Evolutionary conservation across 73 alveolate genomes (phyloP).

Genomic region (Tetrahymena elliotti): DNA sequence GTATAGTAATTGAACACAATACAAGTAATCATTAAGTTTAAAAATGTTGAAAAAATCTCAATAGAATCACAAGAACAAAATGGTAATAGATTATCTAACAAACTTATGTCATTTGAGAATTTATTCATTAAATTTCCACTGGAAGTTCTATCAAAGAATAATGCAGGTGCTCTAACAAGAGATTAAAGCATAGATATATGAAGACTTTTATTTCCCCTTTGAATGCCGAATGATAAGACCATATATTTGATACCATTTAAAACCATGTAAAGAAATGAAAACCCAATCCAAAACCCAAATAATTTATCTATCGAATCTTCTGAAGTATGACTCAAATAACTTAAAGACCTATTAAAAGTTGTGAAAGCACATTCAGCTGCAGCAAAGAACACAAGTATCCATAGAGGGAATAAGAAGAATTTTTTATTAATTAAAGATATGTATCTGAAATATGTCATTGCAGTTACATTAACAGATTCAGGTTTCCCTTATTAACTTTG

Average conservation of each 20-base stretch:
- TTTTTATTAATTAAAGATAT: not conserved
- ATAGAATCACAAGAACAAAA: not conserved
- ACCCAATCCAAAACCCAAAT: not conserved
- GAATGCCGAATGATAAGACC: not conserved
- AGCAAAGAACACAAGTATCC: not conserved
- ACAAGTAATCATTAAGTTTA: not conserved
- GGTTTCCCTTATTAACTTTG: not conserved
- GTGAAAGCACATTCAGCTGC: not conserved
- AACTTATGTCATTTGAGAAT: constrained; percentile 40
- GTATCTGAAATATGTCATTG: not conserved
- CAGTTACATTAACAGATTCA: not conserved
- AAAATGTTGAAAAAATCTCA: not conserved
- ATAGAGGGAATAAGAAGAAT: not conserved
- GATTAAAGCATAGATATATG: constrained; percentile 24
- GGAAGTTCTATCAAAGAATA: constrained; percentile 45
- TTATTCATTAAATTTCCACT: constrained; percentile 42
- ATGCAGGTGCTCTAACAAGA: constrained; percentile 33
- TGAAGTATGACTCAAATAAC: not conserved
- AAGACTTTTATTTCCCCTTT: not conserved
- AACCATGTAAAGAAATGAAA: not conserved
- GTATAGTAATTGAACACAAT: not conserved
- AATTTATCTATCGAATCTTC: not conserved
- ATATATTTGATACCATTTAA: not conserved
- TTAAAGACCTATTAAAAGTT: not conserved
- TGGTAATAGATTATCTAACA: not conserved